Percentiles rank a stretch among this genome's conserved stretches.
phyloP scores from a whole-genome alignment of 169 alveolate species.

The Cryptosporidium ryanae region DNA sequence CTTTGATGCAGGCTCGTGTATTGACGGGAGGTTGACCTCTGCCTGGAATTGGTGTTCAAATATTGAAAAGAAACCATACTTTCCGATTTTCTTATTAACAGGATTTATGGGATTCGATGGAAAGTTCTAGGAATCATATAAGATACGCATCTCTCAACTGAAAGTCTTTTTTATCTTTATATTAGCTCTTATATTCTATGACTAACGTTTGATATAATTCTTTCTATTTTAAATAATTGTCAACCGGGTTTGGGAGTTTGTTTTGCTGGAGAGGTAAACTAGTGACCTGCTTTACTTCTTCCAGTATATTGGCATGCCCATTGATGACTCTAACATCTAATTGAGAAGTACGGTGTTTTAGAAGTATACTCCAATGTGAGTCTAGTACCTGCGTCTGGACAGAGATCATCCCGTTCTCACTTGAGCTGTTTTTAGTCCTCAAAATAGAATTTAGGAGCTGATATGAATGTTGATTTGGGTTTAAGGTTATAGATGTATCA shows the following conservation, averaged over 20 bases:
- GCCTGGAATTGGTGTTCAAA: slow-evolving; percentile 95
- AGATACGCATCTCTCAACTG: background rate
- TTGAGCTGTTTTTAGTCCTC: slow-evolving; percentile 33
- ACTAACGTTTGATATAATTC: too few relatives aligned
- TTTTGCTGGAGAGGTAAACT: background rate
- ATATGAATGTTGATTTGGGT: slow-evolving; percentile 65
- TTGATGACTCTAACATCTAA: slow-evolving; percentile 31
- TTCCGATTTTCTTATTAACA: slow-evolving; percentile 91
- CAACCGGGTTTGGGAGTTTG: background rate
- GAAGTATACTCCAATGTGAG: slow-evolving; percentile 63
- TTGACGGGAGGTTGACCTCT: slow-evolving; percentile 94
- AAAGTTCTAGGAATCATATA: slow-evolving; percentile 9
- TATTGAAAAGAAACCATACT: slow-evolving; percentile 90
- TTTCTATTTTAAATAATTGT: too few relatives aligned
- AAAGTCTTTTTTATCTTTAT: too few relatives aligned
- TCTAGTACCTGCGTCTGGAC: slow-evolving; percentile 53
- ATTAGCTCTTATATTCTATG: too few relatives aligned
- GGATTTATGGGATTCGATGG: slow-evolving; percentile 94
- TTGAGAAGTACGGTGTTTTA: slow-evolving; percentile 26
- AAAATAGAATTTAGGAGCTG: slow-evolving; percentile 60
- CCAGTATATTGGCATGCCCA: slow-evolving; percentile 56
- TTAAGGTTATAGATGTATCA: slow-evolving; percentile 39
- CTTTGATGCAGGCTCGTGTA: slow-evolving; percentile 94
- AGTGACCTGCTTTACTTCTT: slow-evolving; percentile 29
- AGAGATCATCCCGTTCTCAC: slow-evolving; percentile 34